Base-by-base conservation (phyloP, 208 protist genomes). In the Leptomonas seymouri region DNA sequence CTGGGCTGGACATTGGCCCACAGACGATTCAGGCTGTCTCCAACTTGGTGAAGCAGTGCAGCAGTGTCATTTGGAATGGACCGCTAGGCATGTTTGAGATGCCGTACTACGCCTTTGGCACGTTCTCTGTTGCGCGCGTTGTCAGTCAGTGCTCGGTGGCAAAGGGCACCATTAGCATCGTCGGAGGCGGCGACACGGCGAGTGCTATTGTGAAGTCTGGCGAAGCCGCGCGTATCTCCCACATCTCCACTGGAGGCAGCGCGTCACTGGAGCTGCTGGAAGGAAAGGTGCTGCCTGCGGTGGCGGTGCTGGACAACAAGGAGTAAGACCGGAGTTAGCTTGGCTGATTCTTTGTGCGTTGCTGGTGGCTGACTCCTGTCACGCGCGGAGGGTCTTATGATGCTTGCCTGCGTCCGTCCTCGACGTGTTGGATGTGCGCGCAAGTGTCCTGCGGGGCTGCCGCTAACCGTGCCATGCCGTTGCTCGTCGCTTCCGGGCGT, bases 251-350 rank as follows among this genome's bases (percentile, higher is more conserved):
- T 58, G 99, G 99, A 49, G 99, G 99, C 54, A 98, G 98, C 77
- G 99, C 98, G 14, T 98, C 95, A 12, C 89, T 99, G 34, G 98
- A 99, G 85, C 90, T 99, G 27, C 91, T 99, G 9, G 98, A 99
- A 79, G 99, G 99, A 25, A 92, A 95, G 59, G 77, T 82, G 28
- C 80, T 99, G 5, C 97, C 96, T 21, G 97, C 92, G 53, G 85
- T 99, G 27, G 81, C 79, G 11, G 83, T 82, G 28, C 84, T 98
- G n/a, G 85, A 90, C 53, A 80, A 94, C 67, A 86, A 89, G 66
- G 74, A 90, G 68, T 74, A 51, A 41, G 20, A 9, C 7, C 34
- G 34, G 7, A 39, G 34, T 3, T 39, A 12, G 9, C 9, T 3
- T 39, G 34, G 34, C 9, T 23, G 46, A 31, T 7, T 30, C n/a